These are phyloP conservation scores for Plenodomus lindquistii DNA, from an alignment of 2,329 filamentous ascomycete genomes.

Conservation along the genomic window DNA sequence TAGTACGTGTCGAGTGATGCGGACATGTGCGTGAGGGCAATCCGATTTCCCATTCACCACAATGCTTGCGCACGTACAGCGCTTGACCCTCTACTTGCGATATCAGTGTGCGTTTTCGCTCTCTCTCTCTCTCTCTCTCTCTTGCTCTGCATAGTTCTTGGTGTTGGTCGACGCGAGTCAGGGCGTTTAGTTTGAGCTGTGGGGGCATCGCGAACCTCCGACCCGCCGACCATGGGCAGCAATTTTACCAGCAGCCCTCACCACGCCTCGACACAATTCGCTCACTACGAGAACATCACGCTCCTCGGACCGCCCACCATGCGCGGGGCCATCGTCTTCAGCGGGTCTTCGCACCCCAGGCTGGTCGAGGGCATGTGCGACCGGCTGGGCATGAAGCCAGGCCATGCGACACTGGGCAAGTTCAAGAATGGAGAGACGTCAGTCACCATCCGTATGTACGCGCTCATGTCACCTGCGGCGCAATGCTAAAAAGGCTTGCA, in stretches of 20 bases:
- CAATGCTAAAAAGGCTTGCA: slow-evolving; percentile 30
- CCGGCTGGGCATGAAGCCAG: slow-evolving; percentile 63
- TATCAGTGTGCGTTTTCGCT: too few relatives aligned
- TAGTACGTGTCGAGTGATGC: slow-evolving; percentile 17
- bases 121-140: background rate
- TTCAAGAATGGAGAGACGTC: slow-evolving; percentile 73
- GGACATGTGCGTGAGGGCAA: slow-evolving; percentile 11
- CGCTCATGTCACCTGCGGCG: slow-evolving; percentile 4
- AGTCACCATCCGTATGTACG: slow-evolving; percentile 63
- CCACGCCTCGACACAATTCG: slow-evolving; percentile 20
- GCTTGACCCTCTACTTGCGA: background rate
- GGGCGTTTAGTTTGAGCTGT: slow-evolving; percentile 4
- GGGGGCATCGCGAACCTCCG: slow-evolving; percentile 8
- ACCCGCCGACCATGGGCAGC: slow-evolving; percentile 20
- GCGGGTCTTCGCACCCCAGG: slow-evolving; percentile 66
- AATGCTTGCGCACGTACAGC: background rate
- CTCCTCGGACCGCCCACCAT: slow-evolving; percentile 52
- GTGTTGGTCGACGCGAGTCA: slow-evolving; percentile 1
- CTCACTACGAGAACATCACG: slow-evolving; percentile 33
- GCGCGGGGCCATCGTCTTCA: slow-evolving; percentile 70
- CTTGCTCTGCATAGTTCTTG: too few relatives aligned
- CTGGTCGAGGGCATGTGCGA: slow-evolving; percentile 69
- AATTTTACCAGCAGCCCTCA: slow-evolving; percentile 26
- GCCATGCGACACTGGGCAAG: slow-evolving; percentile 65
- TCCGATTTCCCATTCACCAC: background rate